Conservation (phyloP, 2,329 filamentous ascomycete genomes). For the Achaetomium macrosporum region DNA sequence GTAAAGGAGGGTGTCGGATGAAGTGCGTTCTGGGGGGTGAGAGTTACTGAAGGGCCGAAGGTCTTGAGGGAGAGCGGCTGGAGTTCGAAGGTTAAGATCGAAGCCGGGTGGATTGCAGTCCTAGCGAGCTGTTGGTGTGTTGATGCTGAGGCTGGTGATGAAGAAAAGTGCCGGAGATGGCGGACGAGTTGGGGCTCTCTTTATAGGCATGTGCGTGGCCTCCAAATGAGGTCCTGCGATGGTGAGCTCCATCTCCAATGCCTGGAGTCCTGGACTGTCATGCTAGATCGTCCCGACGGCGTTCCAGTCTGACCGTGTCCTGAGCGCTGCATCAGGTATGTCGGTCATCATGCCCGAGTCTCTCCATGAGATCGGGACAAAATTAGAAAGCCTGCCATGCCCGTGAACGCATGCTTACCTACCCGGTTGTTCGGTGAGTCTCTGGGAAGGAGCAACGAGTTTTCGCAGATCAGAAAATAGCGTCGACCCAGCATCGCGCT, state of each 20-base stretch:
- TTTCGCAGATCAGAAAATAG: background rate
- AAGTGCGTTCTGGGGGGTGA: no score
- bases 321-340: background rate
- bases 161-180: no score
- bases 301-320: background rate
- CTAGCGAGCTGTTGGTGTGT: no score
- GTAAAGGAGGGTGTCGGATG: no score
- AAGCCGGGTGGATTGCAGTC: background rate
- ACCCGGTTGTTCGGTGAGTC: conserved; percentile 1
- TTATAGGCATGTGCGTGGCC: no score
- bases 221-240: background rate
- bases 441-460: background rate
- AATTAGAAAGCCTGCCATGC: background rate
- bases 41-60: background rate
- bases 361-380: background rate
- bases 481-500: background rate
- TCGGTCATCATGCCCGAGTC: background rate
- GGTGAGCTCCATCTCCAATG: background rate
- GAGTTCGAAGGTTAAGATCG: no score
- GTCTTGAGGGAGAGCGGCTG: background rate
- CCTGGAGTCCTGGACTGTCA: background rate
- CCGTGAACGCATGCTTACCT: conserved; percentile 4
- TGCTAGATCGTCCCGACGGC: background rate
- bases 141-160: no score
- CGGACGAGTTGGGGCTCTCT: no score